Conservation (phyloP, 306 rosid genomes). For the Quercus variabilis region DNA sequence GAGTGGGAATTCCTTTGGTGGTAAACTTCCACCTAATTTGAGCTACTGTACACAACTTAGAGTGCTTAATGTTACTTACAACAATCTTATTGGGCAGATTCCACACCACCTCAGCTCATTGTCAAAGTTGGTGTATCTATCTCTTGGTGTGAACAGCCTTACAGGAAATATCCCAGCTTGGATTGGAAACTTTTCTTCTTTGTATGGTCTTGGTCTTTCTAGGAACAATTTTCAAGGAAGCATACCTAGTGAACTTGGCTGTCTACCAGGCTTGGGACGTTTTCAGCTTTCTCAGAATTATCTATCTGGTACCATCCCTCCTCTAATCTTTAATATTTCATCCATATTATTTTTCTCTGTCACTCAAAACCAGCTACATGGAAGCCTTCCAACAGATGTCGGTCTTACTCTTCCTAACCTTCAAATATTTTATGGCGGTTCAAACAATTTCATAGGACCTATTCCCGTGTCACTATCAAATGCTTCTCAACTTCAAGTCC, state of each 20-base stretch:
- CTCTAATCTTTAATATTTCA: too few relatives aligned
- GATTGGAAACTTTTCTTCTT: conserved; percentile 34
- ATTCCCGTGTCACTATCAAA: conserved; percentile 41
- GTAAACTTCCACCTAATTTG: conserved; percentile 39
- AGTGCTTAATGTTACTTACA: background rate
- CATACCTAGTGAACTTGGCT: conserved; percentile 1
- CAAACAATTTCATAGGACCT: conserved; percentile 6
- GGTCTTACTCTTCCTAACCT: too few relatives aligned
- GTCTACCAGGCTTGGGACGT: conserved; percentile 20
- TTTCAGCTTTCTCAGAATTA: conserved; percentile 7
- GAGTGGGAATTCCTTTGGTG: conserved; percentile 24
- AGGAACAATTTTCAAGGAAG: too few relatives aligned
- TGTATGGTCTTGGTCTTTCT: too few relatives aligned
- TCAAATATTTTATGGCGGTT: too few relatives aligned
- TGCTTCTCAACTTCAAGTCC: conserved; percentile 36
- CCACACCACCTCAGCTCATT: conserved; percentile 9
- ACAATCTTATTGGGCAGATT: conserved; percentile 7
- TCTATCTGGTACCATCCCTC: conserved; percentile 33
- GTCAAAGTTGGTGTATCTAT: conserved; percentile 7
- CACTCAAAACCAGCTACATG: too few relatives aligned
- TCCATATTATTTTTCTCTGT: too few relatives aligned
- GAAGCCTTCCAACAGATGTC: too few relatives aligned
- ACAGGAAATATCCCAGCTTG: conserved; percentile 42
- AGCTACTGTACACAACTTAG: conserved; percentile 19
- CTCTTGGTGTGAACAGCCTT: background rate